Conservation (phyloP, 805 yeast species). For the Myxozyma kluyveri region DNA sequence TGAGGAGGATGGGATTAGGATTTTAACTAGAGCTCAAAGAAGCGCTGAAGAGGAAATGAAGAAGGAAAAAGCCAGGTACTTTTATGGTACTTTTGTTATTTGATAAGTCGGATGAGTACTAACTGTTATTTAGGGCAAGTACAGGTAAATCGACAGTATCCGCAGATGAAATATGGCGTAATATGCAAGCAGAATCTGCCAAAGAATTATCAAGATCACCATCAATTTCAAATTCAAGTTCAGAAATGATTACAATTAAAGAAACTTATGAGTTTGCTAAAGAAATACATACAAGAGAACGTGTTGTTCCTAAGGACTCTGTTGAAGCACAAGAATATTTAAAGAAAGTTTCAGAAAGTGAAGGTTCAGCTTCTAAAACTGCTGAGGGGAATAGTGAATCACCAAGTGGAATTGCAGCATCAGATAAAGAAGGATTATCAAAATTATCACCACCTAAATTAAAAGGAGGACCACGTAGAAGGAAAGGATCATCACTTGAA, state of each 20-base stretch:
- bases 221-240: neutral
- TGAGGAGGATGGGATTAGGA: constrained; percentile 17
- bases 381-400: neutral
- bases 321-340: constrained; percentile 86
- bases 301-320: constrained; percentile 69
- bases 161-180: constrained; percentile 29
- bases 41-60: constrained; percentile 9
- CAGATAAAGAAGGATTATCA: too few species aligned
- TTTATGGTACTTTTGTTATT: neutral
- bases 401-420: constrained; percentile 23
- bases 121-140: neutral
- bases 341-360: constrained; percentile 37
- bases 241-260: constrained; percentile 64
- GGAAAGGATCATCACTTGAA: constrained; percentile 24
- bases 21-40: constrained; percentile 24
- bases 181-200: constrained; percentile 9
- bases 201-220: neutral
- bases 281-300: constrained; percentile 69
- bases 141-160: constrained; percentile 24
- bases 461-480: constrained; percentile 3
- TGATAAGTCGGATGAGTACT: neutral
- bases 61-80: constrained; percentile 6
- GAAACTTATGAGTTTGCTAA: constrained; percentile 90
- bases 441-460: constrained; percentile 5
- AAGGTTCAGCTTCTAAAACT: neutral